These are phyloP conservation scores for Aureobasidium zeae DNA, from an alignment of 2,329 filamentous ascomycete genomes.

Conservation along the genomic window DNA sequence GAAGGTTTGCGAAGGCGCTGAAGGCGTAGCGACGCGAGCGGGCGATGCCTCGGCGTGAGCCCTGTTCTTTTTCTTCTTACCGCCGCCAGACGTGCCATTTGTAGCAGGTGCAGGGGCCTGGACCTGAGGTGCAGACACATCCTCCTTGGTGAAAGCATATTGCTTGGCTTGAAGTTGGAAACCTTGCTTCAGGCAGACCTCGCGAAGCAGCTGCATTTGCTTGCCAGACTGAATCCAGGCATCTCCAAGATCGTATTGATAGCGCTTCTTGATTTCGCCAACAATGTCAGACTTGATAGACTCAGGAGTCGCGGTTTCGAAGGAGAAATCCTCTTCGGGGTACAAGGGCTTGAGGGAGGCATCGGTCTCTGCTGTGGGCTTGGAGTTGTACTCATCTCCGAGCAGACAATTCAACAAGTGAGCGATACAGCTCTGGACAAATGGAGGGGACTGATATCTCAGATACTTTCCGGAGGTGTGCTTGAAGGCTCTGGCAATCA, in stretches of 20 bases:
- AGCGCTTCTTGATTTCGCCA: constrained; percentile 62
- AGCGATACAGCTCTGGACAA: constrained; percentile 69
- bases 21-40: constrained; percentile 36
- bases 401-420: constrained; percentile 92
- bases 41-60: constrained; percentile 42
- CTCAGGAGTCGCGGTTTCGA: constrained; percentile 68
- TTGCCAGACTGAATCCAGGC: constrained; percentile 61
- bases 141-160: constrained; percentile 54
- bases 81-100: constrained; percentile 25
- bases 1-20: constrained; percentile 55
- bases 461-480: constrained; percentile 75
- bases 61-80: constrained; percentile 53
- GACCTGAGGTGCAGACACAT: constrained; percentile 19
- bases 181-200: constrained; percentile 80
- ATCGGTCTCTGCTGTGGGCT: constrained; percentile 70
- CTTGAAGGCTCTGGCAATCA: constrained; percentile 93
- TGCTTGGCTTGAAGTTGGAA: constrained; percentile 75
- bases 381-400: constrained; percentile 64
- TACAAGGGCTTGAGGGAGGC: constrained; percentile 65
- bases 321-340: constrained; percentile 70
- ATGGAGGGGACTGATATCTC: constrained; percentile 65
- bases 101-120: constrained; percentile 26
- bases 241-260: constrained; percentile 61
- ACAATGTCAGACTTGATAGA: constrained; percentile 60
- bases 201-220: constrained; percentile 76